Base-by-base conservation (phyloP, 345 rosid species). In the Dovyalis caffra region DNA sequence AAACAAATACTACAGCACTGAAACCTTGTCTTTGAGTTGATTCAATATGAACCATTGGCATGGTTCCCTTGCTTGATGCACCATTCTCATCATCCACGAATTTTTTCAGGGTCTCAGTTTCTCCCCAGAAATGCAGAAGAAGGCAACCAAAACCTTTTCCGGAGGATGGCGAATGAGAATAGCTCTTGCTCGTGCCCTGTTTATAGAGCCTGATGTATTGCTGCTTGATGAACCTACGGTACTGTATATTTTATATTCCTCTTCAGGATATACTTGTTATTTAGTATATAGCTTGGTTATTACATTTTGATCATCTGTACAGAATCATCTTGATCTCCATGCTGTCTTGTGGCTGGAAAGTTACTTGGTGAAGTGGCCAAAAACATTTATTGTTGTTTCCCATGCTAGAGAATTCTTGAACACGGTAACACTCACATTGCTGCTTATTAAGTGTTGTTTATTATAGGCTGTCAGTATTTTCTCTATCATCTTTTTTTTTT, bases 111-210 rank as follows among this genome's bases (percentile, higher is more conserved):
- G 99, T 74, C 91, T 95, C 73, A 93, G 98, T 84, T 95, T 95
- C 94, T 51, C 97, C 74, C 87, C 91, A 75, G 98, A 95, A 73
- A 95, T 95, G 99, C 96, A 90, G 88, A 72, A 60, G 76, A 91
- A 83, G 81, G 74, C 96, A 45, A 95, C 99, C 38, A 95, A 87
- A 85, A 74, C 92, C 5, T 93, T 95, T 83, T 95, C 99, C 78
- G 99, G 99, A 79, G 98, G 98, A 83, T 95, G 99, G 98, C 86
- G 99, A 53, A 95, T 95, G 99, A 86, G 99, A 83, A 91, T 95
- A 73, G 99, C 99, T 68, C 91, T 95, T 80, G 99, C 99, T 68
- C 98, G 97, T 74, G 98, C 97, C 0, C 80, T 95, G 73, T 95
- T 88, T 83, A 86, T 95, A 61, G 99, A 95, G 82, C 99, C 99